Conservation (phyloP, 2,329 filamentous ascomycete species). For the Triangularia setosa region DNA sequence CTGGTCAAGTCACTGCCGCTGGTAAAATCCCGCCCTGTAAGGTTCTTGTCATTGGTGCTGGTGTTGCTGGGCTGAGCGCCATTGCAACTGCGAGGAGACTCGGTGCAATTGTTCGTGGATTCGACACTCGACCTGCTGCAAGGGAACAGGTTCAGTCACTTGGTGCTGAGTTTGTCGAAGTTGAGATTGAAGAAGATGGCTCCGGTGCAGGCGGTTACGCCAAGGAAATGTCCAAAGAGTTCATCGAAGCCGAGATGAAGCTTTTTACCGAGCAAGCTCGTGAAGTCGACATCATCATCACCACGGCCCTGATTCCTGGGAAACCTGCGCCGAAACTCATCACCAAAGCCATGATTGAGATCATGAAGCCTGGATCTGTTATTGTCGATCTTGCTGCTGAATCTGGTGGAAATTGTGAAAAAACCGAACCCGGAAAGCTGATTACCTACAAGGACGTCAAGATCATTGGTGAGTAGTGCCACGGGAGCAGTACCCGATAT, state of each 20-base stretch:
- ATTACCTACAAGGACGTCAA: constrained; percentile 72
- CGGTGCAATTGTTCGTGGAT: constrained; percentile 85
- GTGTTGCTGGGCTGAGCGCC: constrained; percentile 82
- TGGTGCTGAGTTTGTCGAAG: constrained; percentile 85
- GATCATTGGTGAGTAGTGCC: constrained; percentile 62
- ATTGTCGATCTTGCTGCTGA: constrained; percentile 86
- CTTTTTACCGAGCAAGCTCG: constrained; percentile 82
- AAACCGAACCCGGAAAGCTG: constrained; percentile 70
- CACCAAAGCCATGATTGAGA: constrained; percentile 71
- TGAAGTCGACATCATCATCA: constrained; percentile 90
- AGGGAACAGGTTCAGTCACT: constrained; percentile 87
- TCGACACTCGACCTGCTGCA: constrained; percentile 84
- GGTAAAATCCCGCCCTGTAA: constrained; percentile 89
- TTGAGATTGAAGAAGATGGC: constrained; percentile 79
- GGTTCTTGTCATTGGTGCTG: constrained; percentile 84
- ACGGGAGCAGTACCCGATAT: not conserved
- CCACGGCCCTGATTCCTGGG: constrained; percentile 86
- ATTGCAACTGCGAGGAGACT: constrained; percentile 82
- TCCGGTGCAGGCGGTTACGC: constrained; percentile 82
- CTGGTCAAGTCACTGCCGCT: constrained; percentile 84
- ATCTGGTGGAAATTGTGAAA: constrained; percentile 82
- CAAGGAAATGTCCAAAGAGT: constrained; percentile 92
- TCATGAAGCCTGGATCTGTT: constrained; percentile 87
- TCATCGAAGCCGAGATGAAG: constrained; percentile 90
- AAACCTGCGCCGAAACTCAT: constrained; percentile 80